Base-by-base conservation (phyloP, 495 filamentous ascomycete genomes). In the Xylaria venustula region DNA sequence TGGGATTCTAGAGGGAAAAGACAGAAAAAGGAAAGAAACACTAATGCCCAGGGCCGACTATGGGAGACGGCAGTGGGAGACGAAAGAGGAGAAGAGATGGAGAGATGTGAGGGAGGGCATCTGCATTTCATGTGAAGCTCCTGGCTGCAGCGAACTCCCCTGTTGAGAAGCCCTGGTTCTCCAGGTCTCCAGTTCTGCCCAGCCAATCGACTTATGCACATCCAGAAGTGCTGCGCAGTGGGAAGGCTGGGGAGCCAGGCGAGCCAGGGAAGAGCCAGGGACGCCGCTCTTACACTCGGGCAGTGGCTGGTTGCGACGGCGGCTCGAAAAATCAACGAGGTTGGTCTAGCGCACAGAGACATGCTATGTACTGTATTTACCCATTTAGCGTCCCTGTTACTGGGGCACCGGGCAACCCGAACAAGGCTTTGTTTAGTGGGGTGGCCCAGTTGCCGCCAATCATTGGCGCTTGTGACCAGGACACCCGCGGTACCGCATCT, bases 391-490 rank as follows among this genome's bases (percentile, higher is more conserved):
- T n/a, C n/a, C n/a, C n/a, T n/a, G n/a, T n/a, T n/a, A n/a, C n/a
- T n/a, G n/a, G 22, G 22, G 14, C 15, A 19, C 47, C 23, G 25
- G 47, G 25, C 46, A 25, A 28, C 47, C 14, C 47, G 14, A 19
- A 50, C 47, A 50, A 28, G 47, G 25, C 47, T 46, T 64, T 69
- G 66, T 69, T 69, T 66, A 69, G 58, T 64, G 66, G 66, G 17
- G 1, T 56, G 28, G 1, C 5, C n/a, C 30, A 11, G 30, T 11
- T 34, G 30, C 7, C 32, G 26, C 61, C 66, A 66, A 69, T 69
- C 36, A 37, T 14, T 14, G 26, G 2, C 37, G 30, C 5, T 34
- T 4, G 5, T 34, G 30, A 34, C 11, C 30, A 34, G 30, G 30
- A 11, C n/a, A n/a, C n/a, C n/a, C 30, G 30, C 30, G 30, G 30